A percentile compares a stretch with the other conserved stretches of the same genome.
These are phyloP conservation scores for Penicillium cosmopolitanum DNA, from an alignment of 495 filamentous ascomycete genomes.

Conservation along the genomic window DNA sequence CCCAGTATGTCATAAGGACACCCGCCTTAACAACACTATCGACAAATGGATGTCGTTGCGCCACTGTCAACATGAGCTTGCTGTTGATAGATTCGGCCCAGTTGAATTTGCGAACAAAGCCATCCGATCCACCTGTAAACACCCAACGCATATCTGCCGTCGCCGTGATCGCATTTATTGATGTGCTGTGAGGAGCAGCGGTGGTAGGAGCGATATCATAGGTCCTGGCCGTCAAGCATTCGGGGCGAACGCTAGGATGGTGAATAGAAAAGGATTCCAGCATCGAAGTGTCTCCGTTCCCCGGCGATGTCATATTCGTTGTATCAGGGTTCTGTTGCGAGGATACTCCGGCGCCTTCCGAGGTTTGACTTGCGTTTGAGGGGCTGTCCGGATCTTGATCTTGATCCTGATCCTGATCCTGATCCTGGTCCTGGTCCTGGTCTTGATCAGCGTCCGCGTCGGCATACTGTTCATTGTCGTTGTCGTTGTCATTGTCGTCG, in stretches of 20 bases:
- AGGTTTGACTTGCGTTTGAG: slow-evolving; percentile 52
- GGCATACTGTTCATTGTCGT: slow-evolving; percentile 53
- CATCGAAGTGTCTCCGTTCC: slow-evolving; percentile 33
- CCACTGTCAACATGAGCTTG: slow-evolving; percentile 90
- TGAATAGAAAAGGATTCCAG: slow-evolving; percentile 41
- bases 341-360: slow-evolving; percentile 41
- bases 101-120: slow-evolving; percentile 94
- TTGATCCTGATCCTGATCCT: slow-evolving; percentile 39
- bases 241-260: slow-evolving; percentile 73
- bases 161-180: slow-evolving; percentile 88
- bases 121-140: slow-evolving; percentile 90
- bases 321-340: slow-evolving; percentile 48
- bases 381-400: slow-evolving; percentile 62
- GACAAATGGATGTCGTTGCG: slow-evolving; percentile 95
- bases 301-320: slow-evolving; percentile 35
- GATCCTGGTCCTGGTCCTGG: slow-evolving; percentile 25
- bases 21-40: slow-evolving; percentile 96
- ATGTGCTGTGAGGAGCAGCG: slow-evolving; percentile 92
- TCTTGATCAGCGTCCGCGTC: slow-evolving; percentile 65
- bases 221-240: slow-evolving; percentile 76
- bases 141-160: slow-evolving; percentile 97
- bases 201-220: slow-evolving; percentile 99
- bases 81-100: slow-evolving; percentile 94
- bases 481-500: slow-evolving; percentile 63
- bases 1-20: slow-evolving; percentile 94